These are phyloP conservation scores for Pisolithus albus DNA, from an alignment of 768 basidiomycete genomes.

Conservation along the genomic window DNA sequence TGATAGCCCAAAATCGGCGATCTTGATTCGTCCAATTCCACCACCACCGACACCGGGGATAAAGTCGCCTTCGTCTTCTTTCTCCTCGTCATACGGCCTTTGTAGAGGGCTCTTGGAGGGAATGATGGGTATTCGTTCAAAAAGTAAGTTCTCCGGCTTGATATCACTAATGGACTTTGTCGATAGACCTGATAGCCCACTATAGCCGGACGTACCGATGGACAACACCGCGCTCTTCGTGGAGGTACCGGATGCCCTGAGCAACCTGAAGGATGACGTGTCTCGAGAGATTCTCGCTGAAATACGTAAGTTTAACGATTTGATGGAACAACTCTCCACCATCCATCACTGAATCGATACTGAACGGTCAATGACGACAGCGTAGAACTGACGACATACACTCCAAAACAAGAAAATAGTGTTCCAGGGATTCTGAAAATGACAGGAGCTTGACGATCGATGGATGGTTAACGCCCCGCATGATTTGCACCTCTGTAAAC, in stretches of 20 bases:
- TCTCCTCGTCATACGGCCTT: conserved; percentile 95
- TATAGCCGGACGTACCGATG: conserved; percentile 52
- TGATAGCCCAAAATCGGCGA: conserved; percentile 95
- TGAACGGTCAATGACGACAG: conserved; percentile 4
- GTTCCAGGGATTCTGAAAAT: conserved; percentile 87
- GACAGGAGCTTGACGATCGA: conserved; percentile 85
- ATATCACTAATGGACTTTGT: conserved; percentile 54
- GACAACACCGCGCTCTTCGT: conserved; percentile 96
- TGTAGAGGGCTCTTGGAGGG: conserved; percentile 70
- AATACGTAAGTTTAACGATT: conserved; percentile 98
- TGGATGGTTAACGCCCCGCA: conserved; percentile 92
- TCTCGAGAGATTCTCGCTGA: conserved; percentile 92
- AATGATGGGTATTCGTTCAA: conserved; percentile 85
- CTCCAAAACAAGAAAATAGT: conserved; percentile 93
- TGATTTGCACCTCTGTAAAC: conserved; percentile 90
- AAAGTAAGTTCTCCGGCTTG: conserved; percentile 96
- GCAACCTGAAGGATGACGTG: conserved; percentile 97
- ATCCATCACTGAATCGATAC: conserved; percentile 67
- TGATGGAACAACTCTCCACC: conserved; percentile 99
- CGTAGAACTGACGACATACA: conserved; percentile 40
- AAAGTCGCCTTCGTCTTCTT: conserved; percentile 98
- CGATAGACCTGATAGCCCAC: not conserved
- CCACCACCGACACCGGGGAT: conserved; percentile 88
- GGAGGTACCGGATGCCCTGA: conserved; percentile 88
- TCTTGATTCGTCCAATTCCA: conserved; percentile 96